These are phyloP conservation scores for Rubroboletus satanas DNA, from an alignment of 768 basidiomycete genomes.

Conservation along the genomic window DNA sequence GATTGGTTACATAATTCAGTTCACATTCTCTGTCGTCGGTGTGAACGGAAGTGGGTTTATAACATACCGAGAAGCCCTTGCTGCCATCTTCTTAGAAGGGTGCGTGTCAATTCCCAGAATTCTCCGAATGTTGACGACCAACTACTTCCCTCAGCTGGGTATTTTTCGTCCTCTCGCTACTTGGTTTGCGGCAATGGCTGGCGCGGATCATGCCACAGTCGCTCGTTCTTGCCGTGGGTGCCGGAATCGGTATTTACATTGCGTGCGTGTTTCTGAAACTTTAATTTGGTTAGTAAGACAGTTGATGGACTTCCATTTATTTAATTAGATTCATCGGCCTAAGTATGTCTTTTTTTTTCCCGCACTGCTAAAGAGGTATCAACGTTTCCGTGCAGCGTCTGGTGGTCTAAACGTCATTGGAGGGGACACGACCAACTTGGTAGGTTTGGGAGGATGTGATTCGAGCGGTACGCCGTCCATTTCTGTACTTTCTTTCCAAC, in stretches of 20 bases:
- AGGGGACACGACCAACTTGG: constrained; percentile 63
- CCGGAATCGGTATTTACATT: constrained; percentile 86
- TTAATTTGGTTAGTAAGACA: not conserved
- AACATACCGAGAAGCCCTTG: constrained; percentile 73
- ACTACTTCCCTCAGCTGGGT: constrained; percentile 52
- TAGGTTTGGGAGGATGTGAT: constrained; percentile 74
- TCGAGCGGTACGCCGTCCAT: constrained; percentile 38
- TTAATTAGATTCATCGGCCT: constrained; percentile 65
- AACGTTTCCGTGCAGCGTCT: constrained; percentile 39
- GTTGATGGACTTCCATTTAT: constrained; percentile 12
- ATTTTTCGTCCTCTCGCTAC: constrained; percentile 72
- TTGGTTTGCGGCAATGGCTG: constrained; percentile 88
- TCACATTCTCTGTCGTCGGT: constrained; percentile 85
- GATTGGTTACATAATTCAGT: constrained; percentile 40
- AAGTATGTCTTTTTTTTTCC: constrained; percentile 37
- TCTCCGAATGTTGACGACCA: not conserved
- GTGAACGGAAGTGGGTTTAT: constrained; percentile 71
- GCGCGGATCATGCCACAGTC: constrained; percentile 87
- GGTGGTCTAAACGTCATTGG: constrained; percentile 74
- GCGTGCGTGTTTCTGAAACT: constrained; percentile 46
- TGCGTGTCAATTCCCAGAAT: constrained; percentile 31
- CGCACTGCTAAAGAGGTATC: not conserved
- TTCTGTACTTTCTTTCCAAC: not conserved
- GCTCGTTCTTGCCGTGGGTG: constrained; percentile 77
- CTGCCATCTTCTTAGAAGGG: constrained; percentile 88